Evolutionary conservation across 1,284 basidiomycete genomes (phyloP), one percentile per base, ranked within the genome.

Genomic region (Sphaerobolus stellatus): DNA sequence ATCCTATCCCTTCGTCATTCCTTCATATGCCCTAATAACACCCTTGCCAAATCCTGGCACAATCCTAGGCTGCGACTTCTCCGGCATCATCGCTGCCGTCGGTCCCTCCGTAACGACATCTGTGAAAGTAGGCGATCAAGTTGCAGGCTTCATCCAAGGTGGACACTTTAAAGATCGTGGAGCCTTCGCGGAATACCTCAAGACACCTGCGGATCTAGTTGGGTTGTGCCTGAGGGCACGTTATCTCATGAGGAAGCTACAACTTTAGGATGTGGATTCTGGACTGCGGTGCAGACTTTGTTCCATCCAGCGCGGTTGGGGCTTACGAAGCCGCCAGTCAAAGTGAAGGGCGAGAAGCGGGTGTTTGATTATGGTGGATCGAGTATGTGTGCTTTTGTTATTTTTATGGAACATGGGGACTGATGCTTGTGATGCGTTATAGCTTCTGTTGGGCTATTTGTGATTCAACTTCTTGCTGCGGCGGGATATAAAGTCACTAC

Each of bases 121-220:
- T 52, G 48, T 76, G 56, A 62, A 69, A 25, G 64, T 68, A 18
- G 77, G 77, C 7, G 69, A 75, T 56, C 66, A 70, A 5, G 72
- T 78, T 13, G 71, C 71, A 1, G 75, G 73, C 13, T 69, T 68
- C 54, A 72, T 75, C 9, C 73, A 74, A 58, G 75, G 73, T 24
- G 71, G 69, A 16, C 30, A 31, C 33, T 40, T 30, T n/a, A 31
- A 9, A 22, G 38, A 46, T 64, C 63, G 50, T 65, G 71, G 71
- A 56, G 66, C 71, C 7, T 71, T 67, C 58, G 71, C 73, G 6
- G 68, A 79, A 59, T 78, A 75, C 60, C 60, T 73, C 48, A 69
- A 68, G 57, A 62, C 62, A 3, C 57, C 63, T n/a, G 65, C 63
- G 2, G 61, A 67, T 16, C 60, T 71, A 1, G 63, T 66, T 71